Percentiles rank a stretch among this genome's conserved stretches.
phyloP scores from a whole-genome alignment of 768 basidiomycete genomes.

The Punctularia strigosozonata region DNA sequence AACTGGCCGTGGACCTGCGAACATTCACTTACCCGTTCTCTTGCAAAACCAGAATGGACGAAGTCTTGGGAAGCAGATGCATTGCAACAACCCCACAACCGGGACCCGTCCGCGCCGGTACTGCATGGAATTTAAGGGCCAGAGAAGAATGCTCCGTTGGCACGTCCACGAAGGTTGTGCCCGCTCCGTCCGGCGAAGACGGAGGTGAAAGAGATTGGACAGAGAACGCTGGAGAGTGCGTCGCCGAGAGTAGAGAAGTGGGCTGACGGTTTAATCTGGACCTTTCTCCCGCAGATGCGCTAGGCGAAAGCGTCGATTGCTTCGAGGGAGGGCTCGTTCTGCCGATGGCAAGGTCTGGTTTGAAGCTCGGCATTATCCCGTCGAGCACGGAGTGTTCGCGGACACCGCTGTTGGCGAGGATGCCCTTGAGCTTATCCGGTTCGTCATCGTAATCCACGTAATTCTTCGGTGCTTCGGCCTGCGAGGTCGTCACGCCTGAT shows the following conservation, averaged over 20 bases:
- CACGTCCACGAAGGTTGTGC: too few species aligned
- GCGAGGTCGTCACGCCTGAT: slow-evolving; percentile 59
- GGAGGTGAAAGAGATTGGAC: slow-evolving; percentile 7
- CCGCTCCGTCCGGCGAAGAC: slow-evolving; percentile 22
- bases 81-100: slow-evolving; percentile 34
- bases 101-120: slow-evolving; percentile 32
- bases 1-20: neutral
- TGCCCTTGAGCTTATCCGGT: slow-evolving; percentile 59
- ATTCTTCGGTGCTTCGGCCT: slow-evolving; percentile 67
- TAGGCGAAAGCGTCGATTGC: slow-evolving; percentile 6
- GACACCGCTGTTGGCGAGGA: slow-evolving; percentile 44
- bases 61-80: slow-evolving; percentile 27
- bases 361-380: slow-evolving; percentile 17
- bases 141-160: slow-evolving; percentile 3
- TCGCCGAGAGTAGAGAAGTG: slow-evolving; percentile 33
- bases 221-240: slow-evolving; percentile 14
- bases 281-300: slow-evolving; percentile 16
- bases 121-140: slow-evolving; percentile 21
- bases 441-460: slow-evolving; percentile 79
- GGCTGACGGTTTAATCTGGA: too few species aligned
- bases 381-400: slow-evolving; percentile 25
- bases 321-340: slow-evolving; percentile 7
- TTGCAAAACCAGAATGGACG: slow-evolving; percentile 42
- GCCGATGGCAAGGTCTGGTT: slow-evolving; percentile 16
- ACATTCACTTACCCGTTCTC: slow-evolving; percentile 46